Evolutionary conservation across 2,329 filamentous ascomycete genomes (phyloP).

Genomic region (Fusarium praegraminearum): DNA sequence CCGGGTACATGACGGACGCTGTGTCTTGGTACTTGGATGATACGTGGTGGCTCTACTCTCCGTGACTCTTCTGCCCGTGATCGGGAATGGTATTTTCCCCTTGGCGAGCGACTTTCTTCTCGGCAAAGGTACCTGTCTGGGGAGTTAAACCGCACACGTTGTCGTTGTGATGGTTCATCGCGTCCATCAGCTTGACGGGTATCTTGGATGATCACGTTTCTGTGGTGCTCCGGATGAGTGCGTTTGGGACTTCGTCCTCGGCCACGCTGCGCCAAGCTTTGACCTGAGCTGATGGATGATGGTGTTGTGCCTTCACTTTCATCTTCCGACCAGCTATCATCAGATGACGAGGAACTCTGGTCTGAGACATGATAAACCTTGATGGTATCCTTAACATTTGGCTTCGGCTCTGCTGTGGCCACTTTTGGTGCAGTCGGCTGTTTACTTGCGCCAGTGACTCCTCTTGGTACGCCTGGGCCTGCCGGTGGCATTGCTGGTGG

Average conservation of each 20-base stretch:
- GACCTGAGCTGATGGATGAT: conserved; percentile 29
- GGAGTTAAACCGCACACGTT: conserved; percentile 25
- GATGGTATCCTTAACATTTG: not conserved
- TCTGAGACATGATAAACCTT: conserved; percentile 18
- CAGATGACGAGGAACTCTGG: conserved; percentile 24
- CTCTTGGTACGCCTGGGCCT: not conserved
- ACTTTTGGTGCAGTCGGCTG: not conserved
- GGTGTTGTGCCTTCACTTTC: conserved; percentile 35
- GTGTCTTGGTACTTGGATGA: conserved; percentile 31
- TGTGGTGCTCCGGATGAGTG: conserved; percentile 9
- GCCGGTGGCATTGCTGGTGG: not conserved
- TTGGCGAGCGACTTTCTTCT: conserved; percentile 22
- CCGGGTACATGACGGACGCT: conserved; percentile 34
- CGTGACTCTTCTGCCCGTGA: conserved; percentile 22
- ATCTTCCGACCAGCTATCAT: conserved; percentile 21
- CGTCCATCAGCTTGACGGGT: conserved; percentile 10
- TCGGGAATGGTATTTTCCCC: conserved; percentile 8
- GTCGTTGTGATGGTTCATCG: conserved; percentile 3
- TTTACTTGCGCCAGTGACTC: not conserved
- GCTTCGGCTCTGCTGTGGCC: conserved; percentile 5
- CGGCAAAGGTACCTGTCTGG: conserved; percentile 4
- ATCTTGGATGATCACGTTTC: conserved; percentile 15
- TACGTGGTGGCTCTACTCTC: conserved; percentile 29
- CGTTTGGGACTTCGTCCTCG: conserved; percentile 24
- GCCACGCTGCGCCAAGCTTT: conserved; percentile 3